phyloP scores from a whole-genome alignment of 2,329 filamentous ascomycete genomes.

The Neophaeococcomyces aloes region DNA sequence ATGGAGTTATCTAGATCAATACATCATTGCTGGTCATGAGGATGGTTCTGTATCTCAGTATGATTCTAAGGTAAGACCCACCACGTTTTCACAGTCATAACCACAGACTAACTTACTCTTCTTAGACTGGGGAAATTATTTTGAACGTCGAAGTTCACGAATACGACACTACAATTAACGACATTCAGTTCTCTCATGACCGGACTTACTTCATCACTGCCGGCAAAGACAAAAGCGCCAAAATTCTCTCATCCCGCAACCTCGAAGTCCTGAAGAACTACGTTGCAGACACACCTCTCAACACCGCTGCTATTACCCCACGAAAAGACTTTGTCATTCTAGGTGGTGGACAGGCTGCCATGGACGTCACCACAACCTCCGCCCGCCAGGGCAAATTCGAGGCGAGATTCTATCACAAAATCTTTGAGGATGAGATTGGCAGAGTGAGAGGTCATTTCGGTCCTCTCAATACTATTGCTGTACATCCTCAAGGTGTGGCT shows the following conservation, averaged over 20 bases:
- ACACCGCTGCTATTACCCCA: conserved; percentile 84
- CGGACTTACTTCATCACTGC: conserved; percentile 97
- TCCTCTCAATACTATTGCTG: conserved; percentile 89
- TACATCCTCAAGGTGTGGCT: conserved; percentile 78
- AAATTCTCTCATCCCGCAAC: conserved; percentile 77
- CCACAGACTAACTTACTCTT: conserved; percentile 4
- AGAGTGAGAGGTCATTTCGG: conserved; percentile 96
- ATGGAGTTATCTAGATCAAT: conserved; percentile 88
- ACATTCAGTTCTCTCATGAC: conserved; percentile 89
- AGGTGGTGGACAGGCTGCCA: conserved; percentile 93
- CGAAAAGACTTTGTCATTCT: conserved; percentile 98
- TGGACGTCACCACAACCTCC: conserved; percentile 94
- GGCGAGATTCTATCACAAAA: conserved; percentile 98
- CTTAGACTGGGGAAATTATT: conserved; percentile 64
- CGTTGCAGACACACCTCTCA: conserved; percentile 82
- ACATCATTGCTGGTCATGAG: conserved; percentile 96
- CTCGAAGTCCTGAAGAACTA: conserved; percentile 92
- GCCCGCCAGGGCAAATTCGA: conserved; percentile 98
- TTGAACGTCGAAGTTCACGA: conserved; percentile 79
- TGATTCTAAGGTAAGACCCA: conserved; percentile 63
- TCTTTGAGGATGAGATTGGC: conserved; percentile 97
- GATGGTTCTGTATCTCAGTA: conserved; percentile 86
- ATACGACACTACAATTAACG: conserved; percentile 69
- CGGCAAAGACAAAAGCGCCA: conserved; percentile 94
- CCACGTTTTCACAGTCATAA: conserved; percentile 11